phyloP scores from a whole-genome alignment of 441 rosid genomes.

The Pelargonium cotyledonis region DNA sequence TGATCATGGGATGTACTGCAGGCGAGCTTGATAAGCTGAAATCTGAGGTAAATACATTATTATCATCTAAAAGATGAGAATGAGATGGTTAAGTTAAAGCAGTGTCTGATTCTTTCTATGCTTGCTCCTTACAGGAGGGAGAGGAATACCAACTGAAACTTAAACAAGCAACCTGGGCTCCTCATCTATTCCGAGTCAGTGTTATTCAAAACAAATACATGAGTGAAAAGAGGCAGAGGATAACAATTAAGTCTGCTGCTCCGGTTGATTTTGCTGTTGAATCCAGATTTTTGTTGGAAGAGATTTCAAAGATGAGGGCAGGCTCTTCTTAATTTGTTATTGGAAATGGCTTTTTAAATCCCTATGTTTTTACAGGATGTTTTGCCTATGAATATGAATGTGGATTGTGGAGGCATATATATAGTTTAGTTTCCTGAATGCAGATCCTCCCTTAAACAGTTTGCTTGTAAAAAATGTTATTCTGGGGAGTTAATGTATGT shows the following conservation, averaged over 20 bases:
- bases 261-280: slow-evolving; percentile 79
- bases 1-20: slow-evolving; percentile 71
- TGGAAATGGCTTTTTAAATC: background rate
- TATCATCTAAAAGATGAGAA: background rate
- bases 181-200: slow-evolving; percentile 63
- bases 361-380: background rate
- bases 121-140: slow-evolving; percentile 38
- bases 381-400: background rate
- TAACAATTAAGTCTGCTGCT: slow-evolving; percentile 61
- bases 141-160: slow-evolving; percentile 55
- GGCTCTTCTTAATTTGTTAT: slow-evolving; percentile 25
- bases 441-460: no score
- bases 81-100: background rate
- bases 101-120: background rate
- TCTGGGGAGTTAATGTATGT: no score
- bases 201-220: slow-evolving; percentile 74
- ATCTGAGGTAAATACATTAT: slow-evolving; percentile 44
- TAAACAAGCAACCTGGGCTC: slow-evolving; percentile 79
- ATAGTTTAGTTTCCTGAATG: no score
- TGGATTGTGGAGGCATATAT: no score
- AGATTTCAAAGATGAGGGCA: slow-evolving; percentile 54
- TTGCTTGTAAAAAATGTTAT: no score
- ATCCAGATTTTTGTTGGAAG: slow-evolving; percentile 60
- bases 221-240: slow-evolving; percentile 81
- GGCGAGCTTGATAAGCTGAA: slow-evolving; percentile 69